These are phyloP conservation scores for Cicer yamashitae DNA, from an alignment of 306 rosid genomes.

Conservation along the genomic window DNA sequence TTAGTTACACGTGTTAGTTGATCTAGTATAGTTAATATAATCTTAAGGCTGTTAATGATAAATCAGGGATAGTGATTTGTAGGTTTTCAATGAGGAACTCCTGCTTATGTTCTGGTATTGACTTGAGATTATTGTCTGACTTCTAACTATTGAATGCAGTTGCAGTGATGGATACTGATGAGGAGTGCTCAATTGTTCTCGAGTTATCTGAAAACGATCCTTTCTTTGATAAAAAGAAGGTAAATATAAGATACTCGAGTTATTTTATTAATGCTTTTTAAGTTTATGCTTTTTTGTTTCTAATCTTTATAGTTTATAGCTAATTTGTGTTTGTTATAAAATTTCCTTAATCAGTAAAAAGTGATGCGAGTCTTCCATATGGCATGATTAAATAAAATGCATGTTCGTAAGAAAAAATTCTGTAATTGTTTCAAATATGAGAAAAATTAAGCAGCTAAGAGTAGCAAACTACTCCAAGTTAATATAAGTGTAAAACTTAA, in stretches of 20 bases:
- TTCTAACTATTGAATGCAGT: conserved; percentile 52
- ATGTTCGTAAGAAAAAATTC: conserved; percentile 1
- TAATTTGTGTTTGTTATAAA: conserved; percentile 20
- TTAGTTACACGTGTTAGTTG: too few relatives aligned
- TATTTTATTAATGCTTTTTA: not conserved
- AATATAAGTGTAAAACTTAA: conserved; percentile 14
- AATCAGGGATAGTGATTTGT: not conserved
- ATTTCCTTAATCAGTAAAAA: conserved; percentile 6
- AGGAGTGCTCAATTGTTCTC: conserved; percentile 60
- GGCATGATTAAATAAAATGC: conserved; percentile 22
- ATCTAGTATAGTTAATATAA: not conserved
- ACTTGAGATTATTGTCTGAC: conserved; percentile 33
- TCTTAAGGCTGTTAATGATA: conserved; percentile 13
- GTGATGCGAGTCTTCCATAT: conserved; percentile 26
- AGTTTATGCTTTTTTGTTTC: not conserved
- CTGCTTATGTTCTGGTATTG: conserved; percentile 1
- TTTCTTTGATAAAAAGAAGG: conserved; percentile 72
- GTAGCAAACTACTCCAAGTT: conserved; percentile 17
- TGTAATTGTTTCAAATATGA: conserved; percentile 31
- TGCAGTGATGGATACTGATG: conserved; percentile 43
- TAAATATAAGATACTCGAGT: conserved; percentile 36
- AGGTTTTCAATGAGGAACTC: conserved; percentile 17
- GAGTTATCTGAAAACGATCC: conserved; percentile 66
- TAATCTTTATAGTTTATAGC: not conserved
- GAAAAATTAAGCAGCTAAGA: not conserved